Percentiles rank a stretch among this genome's conserved stretches.
These are phyloP conservation scores for Apiotrichum laibachii DNA, from an alignment of 1,284 basidiomycete genomes.

Conservation along the genomic window DNA sequence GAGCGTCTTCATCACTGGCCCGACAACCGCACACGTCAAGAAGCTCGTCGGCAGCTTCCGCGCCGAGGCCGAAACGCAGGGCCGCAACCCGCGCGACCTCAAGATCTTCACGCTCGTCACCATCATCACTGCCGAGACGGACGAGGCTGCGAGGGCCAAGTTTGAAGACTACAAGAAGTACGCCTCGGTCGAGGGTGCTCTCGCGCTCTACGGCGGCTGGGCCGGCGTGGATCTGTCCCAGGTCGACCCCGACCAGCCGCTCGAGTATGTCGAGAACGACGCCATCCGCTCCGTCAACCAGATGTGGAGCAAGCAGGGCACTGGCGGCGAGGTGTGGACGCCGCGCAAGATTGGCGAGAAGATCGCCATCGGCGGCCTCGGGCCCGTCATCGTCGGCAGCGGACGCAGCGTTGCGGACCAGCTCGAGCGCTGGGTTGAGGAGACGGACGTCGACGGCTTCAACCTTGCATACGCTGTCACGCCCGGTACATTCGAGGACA, in stretches of 20 bases:
- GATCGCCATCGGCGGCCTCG: constrained; percentile 21
- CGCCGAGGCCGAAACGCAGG: constrained; percentile 29
- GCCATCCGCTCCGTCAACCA: constrained; percentile 19
- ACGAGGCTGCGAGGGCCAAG: constrained; percentile 41
- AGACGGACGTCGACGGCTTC: constrained; percentile 19
- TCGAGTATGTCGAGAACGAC: constrained; percentile 24
- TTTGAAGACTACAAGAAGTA: constrained; percentile 32
- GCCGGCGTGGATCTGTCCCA: constrained; percentile 16
- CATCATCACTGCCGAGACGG: constrained; percentile 27
- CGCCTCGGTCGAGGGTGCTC: constrained; percentile 38
- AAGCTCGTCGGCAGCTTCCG: constrained; percentile 5
- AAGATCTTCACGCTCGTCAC: constrained; percentile 41
- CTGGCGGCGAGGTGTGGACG: constrained; percentile 15
- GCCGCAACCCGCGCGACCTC: constrained; percentile 36
- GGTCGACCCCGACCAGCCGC: constrained; percentile 16
- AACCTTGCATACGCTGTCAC: constrained; percentile 20
- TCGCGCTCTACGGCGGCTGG: constrained; percentile 44
- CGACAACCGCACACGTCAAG: constrained; percentile 12
- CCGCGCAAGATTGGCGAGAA: constrained; percentile 20
- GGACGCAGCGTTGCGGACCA: constrained; percentile 13
- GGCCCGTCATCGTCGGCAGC: constrained; percentile 15
- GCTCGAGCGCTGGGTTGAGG: constrained; percentile 18
- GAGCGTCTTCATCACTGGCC: constrained; percentile 40
- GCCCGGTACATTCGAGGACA: constrained; percentile 19
- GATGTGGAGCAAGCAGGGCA: constrained; percentile 23